Percentiles rank a stretch among this genome's conserved stretches.
phyloP scores from a whole-genome alignment of 192 early-diverging fungal genomes.

The Umbelopsis ramanniana region DNA sequence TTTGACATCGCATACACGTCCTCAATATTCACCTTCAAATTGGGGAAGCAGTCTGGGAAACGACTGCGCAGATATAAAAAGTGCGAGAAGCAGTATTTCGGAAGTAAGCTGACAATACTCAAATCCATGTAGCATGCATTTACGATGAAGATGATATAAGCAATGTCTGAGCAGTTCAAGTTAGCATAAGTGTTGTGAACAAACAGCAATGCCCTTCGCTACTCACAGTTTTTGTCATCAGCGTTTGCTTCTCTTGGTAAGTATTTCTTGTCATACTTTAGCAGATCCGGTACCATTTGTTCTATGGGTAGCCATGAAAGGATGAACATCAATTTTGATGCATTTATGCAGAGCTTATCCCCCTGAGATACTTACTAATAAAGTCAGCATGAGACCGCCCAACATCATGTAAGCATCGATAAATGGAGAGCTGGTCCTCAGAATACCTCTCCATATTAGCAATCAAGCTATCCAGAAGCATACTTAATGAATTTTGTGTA shows the following conservation, averaged over 20 bases:
- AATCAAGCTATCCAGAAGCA: constrained; percentile 61
- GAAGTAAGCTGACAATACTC: constrained; percentile 59
- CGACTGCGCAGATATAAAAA: constrained; percentile 75
- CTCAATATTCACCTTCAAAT: constrained; percentile 41
- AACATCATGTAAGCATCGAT: constrained; percentile 64
- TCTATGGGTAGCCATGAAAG: constrained; percentile 9
- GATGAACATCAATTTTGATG: neutral
- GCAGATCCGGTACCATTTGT: constrained; percentile 55
- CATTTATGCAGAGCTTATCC: neutral
- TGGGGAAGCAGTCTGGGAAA: constrained; percentile 71
- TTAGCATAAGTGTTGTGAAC: neutral
- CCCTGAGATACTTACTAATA: constrained; percentile 41
- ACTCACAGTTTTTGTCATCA: constrained; percentile 65
- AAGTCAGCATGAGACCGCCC: constrained; percentile 64
- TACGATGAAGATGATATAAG: constrained; percentile 75
- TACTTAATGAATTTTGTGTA: constrained; percentile 45
- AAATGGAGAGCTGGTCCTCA: constrained; percentile 72
- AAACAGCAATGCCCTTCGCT: neutral
- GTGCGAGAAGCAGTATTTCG: constrained; percentile 76
- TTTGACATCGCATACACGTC: neutral
- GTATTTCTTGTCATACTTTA: constrained; percentile 69
- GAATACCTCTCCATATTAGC: constrained; percentile 69
- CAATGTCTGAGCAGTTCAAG: constrained; percentile 59
- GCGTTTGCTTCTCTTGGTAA: constrained; percentile 73
- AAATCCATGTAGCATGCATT: constrained; percentile 67